Evolutionary conservation across 2,329 filamentous ascomycete genomes (phyloP).

Genomic region (Didymella keratinophila): DNA sequence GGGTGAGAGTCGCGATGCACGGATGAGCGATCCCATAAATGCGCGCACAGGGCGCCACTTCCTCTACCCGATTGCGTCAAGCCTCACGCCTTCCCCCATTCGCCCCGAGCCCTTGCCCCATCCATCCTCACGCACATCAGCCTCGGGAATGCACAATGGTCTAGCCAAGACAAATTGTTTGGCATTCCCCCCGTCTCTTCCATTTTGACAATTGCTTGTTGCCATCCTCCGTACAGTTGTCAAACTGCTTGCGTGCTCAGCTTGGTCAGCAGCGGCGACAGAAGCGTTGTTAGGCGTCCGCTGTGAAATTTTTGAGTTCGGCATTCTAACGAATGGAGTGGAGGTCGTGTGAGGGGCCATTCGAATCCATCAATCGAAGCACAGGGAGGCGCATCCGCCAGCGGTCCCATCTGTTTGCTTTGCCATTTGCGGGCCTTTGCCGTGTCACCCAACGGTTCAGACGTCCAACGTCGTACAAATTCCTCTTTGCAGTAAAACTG

Average conservation of each 20-base stretch:
- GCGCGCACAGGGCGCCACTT: conserved; percentile 17
- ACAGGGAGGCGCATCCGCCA: conserved; percentile 12
- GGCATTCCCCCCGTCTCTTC: background rate
- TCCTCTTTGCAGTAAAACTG: background rate
- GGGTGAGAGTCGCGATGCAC: conserved; percentile 7
- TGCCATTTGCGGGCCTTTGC: conserved; percentile 5
- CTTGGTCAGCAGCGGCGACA: conserved; percentile 3
- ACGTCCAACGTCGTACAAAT: conserved; percentile 4
- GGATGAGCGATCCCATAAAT: conserved; percentile 15
- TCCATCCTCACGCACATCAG: conserved; percentile 4
- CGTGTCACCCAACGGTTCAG: conserved; percentile 4
- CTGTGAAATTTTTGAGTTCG: background rate
- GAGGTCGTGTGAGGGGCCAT: conserved; percentile 1
- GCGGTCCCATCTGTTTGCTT: conserved; percentile 7
- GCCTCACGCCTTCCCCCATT: conserved; percentile 10
- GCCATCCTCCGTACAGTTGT: background rate
- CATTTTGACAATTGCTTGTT: background rate
- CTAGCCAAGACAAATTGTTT: conserved; percentile 2
- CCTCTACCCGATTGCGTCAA: conserved; percentile 20
- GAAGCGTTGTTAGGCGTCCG: background rate
- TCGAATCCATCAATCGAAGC: conserved; percentile 5
- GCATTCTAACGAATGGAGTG: background rate
- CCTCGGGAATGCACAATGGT: conserved; percentile 1
- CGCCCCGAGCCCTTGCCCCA: conserved; percentile 5
- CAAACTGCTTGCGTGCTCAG: background rate